phyloP scores from a whole-genome alignment of 768 basidiomycete genomes.

The Lactarius tabidus region DNA sequence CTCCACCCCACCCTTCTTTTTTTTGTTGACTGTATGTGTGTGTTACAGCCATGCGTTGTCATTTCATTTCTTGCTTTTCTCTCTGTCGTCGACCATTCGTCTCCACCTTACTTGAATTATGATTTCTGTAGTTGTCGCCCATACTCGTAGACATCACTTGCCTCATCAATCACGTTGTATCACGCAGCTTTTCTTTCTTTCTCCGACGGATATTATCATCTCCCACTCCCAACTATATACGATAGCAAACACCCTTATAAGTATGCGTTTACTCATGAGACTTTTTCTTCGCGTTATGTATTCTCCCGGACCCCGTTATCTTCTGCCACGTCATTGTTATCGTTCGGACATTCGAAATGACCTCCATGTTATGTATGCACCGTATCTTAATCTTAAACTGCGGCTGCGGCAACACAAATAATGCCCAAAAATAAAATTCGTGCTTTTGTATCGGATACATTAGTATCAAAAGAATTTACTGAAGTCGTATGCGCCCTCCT shows the following conservation, averaged over 20 bases:
- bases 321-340: not conserved
- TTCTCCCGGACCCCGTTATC: not conserved
- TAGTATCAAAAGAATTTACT: constrained; percentile 45
- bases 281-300: not conserved
- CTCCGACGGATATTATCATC: not conserved
- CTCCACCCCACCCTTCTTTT: not conserved
- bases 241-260: not conserved
- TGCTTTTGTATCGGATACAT: not conserved
- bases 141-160: not conserved
- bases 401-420: not conserved
- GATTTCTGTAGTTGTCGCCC: not conserved
- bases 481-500: constrained; percentile 53
- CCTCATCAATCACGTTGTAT: not conserved
- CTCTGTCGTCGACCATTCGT: no score
- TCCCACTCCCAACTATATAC: not conserved
- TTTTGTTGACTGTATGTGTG: not conserved
- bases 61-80: not conserved
- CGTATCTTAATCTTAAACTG: not conserved
- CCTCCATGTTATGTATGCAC: no score
- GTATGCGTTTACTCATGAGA: not conserved
- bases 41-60: not conserved
- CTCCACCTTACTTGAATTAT: not conserved
- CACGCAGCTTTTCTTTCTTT: not conserved
- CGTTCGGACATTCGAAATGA: not conserved
- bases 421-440: not conserved